These are phyloP conservation scores for Pythium aphanidermatum DNA, from an alignment of 352 stramenopile genomes.

Conservation along the genomic window DNA sequence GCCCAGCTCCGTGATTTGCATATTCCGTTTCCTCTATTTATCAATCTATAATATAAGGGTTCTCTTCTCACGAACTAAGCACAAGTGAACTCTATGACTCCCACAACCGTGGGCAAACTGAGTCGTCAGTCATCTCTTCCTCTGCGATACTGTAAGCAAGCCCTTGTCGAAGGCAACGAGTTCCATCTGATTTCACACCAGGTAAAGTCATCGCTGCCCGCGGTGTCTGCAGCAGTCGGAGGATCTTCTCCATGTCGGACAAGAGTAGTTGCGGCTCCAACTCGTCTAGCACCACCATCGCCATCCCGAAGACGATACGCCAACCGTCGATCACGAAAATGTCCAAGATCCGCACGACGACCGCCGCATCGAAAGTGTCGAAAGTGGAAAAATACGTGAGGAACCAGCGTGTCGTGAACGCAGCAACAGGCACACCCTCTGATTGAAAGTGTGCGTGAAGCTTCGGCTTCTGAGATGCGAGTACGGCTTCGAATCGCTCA, in stretches of 20 bases:
- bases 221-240: conserved; percentile 61
- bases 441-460: conserved; percentile 48
- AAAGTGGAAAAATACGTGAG: conserved; percentile 82
- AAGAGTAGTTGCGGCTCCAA: conserved; percentile 43
- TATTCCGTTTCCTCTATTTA: neutral
- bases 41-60: neutral
- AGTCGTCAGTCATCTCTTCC: too few species aligned
- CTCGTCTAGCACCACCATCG: conserved; percentile 70
- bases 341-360: conserved; percentile 69
- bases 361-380: conserved; percentile 58
- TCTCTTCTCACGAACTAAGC: too few species aligned
- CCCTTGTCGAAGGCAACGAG: too few species aligned
- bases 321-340: conserved; percentile 78
- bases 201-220: too few species aligned
- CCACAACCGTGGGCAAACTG: too few species aligned
- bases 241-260: conserved; percentile 61
- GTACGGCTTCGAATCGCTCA: conserved; percentile 52
- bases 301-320: conserved; percentile 75
- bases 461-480: conserved; percentile 64
- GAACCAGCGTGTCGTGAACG: conserved; percentile 78
- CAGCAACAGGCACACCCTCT: conserved; percentile 59
- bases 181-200: too few species aligned
- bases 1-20: neutral
- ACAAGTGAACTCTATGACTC: too few species aligned
- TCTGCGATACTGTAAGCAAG: too few species aligned